Conservation (phyloP, 768 basidiomycete species). For the Suillus fuscotomentosus region DNA sequence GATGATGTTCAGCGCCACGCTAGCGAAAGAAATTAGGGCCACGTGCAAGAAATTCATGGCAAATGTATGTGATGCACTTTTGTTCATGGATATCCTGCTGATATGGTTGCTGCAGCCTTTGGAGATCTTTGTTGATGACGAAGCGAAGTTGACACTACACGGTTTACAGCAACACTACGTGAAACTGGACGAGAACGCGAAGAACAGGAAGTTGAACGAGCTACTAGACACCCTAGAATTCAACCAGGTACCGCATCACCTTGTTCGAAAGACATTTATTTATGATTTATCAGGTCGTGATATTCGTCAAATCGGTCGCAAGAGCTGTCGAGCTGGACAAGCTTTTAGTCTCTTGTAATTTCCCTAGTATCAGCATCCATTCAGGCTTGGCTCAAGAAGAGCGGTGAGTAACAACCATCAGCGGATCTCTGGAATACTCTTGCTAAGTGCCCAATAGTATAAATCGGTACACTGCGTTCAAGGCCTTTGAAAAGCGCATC, state of each 20-base stretch:
- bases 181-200: conserved; percentile 90
- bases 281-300: conserved; percentile 75
- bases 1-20: conserved; percentile 99
- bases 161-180: conserved; percentile 99
- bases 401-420: conserved; percentile 61
- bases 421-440: background rate
- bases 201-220: conserved; percentile 97
- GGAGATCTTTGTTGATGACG: conserved; percentile 99
- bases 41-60: conserved; percentile 99
- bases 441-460: conserved; percentile 56
- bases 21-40: conserved; percentile 93
- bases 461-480: conserved; percentile 94
- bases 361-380: conserved; percentile 97
- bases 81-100: background rate
- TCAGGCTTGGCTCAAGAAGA: conserved; percentile 94
- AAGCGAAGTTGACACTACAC: conserved; percentile 97
- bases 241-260: conserved; percentile 69
- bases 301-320: conserved; percentile 98
- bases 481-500: conserved; percentile 99
- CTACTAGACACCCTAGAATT: conserved; percentile 95
- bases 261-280: background rate
- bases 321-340: conserved; percentile 97
- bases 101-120: conserved; percentile 62
- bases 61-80: conserved; percentile 59
- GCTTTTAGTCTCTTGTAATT: conserved; percentile 94